These are phyloP conservation scores for Leishmania lainsoni DNA, from an alignment of 208 protist species.

Conservation along the genomic window DNA sequence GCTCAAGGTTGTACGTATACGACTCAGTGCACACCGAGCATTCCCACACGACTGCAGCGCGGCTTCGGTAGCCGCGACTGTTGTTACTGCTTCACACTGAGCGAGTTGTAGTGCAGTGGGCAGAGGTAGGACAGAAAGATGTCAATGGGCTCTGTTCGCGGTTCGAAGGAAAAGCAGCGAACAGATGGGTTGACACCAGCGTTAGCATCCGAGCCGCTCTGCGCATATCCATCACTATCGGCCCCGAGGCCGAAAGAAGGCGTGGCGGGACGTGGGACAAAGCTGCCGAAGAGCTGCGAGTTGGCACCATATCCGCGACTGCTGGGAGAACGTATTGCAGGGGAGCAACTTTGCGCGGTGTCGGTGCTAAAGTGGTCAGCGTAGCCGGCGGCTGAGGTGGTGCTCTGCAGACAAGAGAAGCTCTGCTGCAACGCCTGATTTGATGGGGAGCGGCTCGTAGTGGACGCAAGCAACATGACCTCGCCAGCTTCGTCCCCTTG, in stretches of 20 bases:
- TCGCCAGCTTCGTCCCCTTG: conserved; percentile 17
- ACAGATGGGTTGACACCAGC: neutral
- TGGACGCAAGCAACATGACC: conserved; percentile 29
- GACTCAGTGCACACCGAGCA: neutral
- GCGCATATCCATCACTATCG: neutral
- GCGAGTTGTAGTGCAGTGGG: conserved; percentile 89
- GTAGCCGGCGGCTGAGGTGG: conserved; percentile 9
- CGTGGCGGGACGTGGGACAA: neutral
- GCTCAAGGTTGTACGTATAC: neutral
- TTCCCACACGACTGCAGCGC: neutral
- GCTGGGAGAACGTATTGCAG: neutral
- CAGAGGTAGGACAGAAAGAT: conserved; percentile 90
- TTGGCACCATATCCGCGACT: neutral
- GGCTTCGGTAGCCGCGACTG: neutral
- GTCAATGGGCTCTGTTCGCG: conserved; percentile 72
- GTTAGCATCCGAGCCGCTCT: neutral
- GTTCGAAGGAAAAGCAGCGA: conserved; percentile 58
- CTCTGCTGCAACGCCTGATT: conserved; percentile 15
- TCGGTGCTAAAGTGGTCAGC: conserved; percentile 5
- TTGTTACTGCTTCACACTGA: conserved; percentile 33
- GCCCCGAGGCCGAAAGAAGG: neutral
- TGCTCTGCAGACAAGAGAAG: conserved; percentile 18
- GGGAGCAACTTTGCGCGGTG: conserved; percentile 8
- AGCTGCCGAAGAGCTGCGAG: conserved; percentile 11
- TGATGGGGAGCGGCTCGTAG: neutral